Conservation (phyloP, 1,139 yeast genomes). For the Suhomyces coccinellae region DNA sequence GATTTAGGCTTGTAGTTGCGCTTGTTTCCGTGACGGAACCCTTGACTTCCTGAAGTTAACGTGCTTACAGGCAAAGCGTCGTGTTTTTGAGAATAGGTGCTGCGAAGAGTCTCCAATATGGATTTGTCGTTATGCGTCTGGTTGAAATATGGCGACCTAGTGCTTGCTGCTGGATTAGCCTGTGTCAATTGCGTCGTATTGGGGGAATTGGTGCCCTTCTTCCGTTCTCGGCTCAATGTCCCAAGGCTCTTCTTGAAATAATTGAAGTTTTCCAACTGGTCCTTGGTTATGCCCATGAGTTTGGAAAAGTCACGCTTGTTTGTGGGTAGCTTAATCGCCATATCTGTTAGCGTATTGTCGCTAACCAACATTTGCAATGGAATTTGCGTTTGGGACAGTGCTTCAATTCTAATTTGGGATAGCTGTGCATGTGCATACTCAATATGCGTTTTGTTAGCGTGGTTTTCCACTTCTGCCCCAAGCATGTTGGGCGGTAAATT, state of each 20-base stretch:
- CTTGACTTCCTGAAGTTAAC: slow-evolving; percentile 2
- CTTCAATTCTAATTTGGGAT: slow-evolving; percentile 43
- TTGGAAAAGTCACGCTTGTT: slow-evolving; percentile 51
- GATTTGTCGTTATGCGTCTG: slow-evolving; percentile 14
- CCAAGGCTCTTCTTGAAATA: slow-evolving; percentile 47
- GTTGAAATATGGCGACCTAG: slow-evolving; percentile 15
- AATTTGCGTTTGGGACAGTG: slow-evolving; percentile 44
- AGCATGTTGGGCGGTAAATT: slow-evolving; percentile 20
- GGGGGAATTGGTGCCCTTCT: slow-evolving; percentile 15
- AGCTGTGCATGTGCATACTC: slow-evolving; percentile 44
- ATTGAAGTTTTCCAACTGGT: slow-evolving; percentile 45
- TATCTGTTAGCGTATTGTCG: slow-evolving; percentile 51
- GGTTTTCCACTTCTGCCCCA: slow-evolving; percentile 15
- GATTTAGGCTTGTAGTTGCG: slow-evolving; percentile 6
- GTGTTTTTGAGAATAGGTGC: slow-evolving; percentile 8
- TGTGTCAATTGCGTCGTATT: slow-evolving; percentile 5
- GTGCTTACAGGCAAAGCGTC: slow-evolving; percentile 12
- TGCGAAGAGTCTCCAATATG: slow-evolving; percentile 13
- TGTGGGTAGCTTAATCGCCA: slow-evolving; percentile 57
- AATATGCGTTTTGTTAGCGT: slow-evolving; percentile 28
- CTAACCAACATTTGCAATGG: slow-evolving; percentile 45
- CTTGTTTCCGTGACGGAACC: slow-evolving; percentile 3
- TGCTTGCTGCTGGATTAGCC: background rate
- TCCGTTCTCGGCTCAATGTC: slow-evolving; percentile 36
- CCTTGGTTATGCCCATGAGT: slow-evolving; percentile 40